A percentile compares a stretch with the other conserved stretches of the same genome.
phyloP scores from a whole-genome alignment of 768 basidiomycete genomes.

The Pilatotrama ljubarskyi region DNA sequence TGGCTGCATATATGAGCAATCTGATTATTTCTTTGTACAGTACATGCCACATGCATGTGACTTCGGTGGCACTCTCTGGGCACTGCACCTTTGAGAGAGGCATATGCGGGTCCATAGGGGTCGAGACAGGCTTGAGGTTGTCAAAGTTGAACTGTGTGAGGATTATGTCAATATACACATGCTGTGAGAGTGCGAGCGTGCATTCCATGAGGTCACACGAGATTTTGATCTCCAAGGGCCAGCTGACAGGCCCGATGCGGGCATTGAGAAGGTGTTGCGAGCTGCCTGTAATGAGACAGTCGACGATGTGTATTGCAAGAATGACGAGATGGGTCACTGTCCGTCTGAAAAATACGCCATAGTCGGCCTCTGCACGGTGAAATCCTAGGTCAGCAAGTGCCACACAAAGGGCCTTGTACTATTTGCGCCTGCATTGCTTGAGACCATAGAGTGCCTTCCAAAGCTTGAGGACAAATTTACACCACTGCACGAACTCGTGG shows the following conservation, averaged over 20 bases:
- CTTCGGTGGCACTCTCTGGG: neutral
- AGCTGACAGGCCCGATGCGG: neutral
- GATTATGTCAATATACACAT: slow-evolving; percentile 34
- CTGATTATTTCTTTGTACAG: slow-evolving; percentile 25
- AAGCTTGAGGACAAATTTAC: slow-evolving; percentile 8
- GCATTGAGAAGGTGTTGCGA: neutral
- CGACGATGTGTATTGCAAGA: neutral
- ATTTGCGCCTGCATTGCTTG: slow-evolving; percentile 33
- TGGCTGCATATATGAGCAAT: slow-evolving; percentile 32
- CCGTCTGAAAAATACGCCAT: neutral
- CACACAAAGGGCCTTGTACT: slow-evolving; percentile 28
- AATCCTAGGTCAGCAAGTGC: slow-evolving; percentile 10
- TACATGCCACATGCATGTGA: neutral
- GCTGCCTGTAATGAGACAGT: neutral
- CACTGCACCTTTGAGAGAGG: slow-evolving; percentile 23
- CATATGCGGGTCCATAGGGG: slow-evolving; percentile 35
- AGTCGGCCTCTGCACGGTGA: neutral
- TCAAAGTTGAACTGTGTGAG: slow-evolving; percentile 32
- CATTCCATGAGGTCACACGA: slow-evolving; percentile 19
- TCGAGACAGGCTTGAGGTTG: slow-evolving; percentile 27
- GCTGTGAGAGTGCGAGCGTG: slow-evolving; percentile 29
- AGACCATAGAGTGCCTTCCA: slow-evolving; percentile 36
- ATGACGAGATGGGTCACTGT: neutral
- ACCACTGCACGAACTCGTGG: slow-evolving; percentile 1
- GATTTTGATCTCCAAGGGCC: slow-evolving; percentile 27